Evolutionary conservation across 2,329 filamentous ascomycete genomes (phyloP).

Genomic region (Apiospora hydei): DNA sequence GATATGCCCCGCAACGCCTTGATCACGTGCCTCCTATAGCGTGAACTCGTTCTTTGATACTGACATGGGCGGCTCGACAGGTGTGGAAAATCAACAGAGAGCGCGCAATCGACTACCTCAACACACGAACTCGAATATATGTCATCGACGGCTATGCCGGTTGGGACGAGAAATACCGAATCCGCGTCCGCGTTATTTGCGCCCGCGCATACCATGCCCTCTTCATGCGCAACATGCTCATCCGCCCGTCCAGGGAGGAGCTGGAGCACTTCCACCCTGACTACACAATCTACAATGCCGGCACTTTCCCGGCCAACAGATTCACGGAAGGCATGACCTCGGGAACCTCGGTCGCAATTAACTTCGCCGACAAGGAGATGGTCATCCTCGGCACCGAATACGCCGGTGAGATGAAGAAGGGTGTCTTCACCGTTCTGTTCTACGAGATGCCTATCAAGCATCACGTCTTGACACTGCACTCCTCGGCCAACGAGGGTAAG

Average conservation of each 20-base stretch:
- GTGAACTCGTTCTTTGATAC: background rate
- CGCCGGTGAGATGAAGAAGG: constrained; percentile 97
- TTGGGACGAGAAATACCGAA: constrained; percentile 98
- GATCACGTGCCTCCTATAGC: constrained; percentile 3
- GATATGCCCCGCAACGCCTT: background rate
- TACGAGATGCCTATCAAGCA: constrained; percentile 99
- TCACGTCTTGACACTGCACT: constrained; percentile 98
- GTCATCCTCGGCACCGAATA: constrained; percentile 99
- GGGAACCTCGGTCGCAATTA: constrained; percentile 95
- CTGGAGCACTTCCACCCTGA: constrained; percentile 98
- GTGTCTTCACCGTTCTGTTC: constrained; percentile 98
- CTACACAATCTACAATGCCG: constrained; percentile 99
- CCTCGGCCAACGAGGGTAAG: constrained; percentile 96
- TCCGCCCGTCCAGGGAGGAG: constrained; percentile 89
- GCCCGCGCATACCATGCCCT: constrained; percentile 98
- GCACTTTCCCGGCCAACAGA: constrained; percentile 97
- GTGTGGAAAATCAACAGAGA: constrained; percentile 99
- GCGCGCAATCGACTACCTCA: constrained; percentile 98
- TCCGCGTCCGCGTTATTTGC: constrained; percentile 96
- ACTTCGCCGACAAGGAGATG: constrained; percentile 99
- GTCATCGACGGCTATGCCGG: constrained; percentile 97
- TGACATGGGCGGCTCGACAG: constrained; percentile 54
- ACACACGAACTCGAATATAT: constrained; percentile 98
- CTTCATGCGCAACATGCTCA: constrained; percentile 99
- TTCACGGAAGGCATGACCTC: constrained; percentile 99